Percentiles rank a stretch among this genome's conserved stretches.
phyloP scores from a whole-genome alignment of 2,329 filamentous ascomycete genomes.

The Apiospora malaysiana region DNA sequence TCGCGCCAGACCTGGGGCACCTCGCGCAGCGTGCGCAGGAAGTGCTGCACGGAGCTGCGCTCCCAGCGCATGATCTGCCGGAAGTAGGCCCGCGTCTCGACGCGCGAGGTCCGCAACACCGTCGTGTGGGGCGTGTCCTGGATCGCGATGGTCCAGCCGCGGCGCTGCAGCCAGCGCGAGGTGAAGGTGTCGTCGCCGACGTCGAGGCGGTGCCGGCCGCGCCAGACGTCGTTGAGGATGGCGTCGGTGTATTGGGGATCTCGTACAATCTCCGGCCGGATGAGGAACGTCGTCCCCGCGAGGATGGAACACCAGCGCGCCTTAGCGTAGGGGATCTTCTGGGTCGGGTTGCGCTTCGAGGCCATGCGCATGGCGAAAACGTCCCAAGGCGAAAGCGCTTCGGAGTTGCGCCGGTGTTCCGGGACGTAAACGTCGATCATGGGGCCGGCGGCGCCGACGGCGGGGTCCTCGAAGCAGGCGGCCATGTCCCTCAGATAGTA shows the following conservation, averaged over 20 bases:
- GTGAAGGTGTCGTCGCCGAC: slow-evolving; percentile 26
- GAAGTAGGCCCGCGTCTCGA: slow-evolving; percentile 6
- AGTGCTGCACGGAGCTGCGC: slow-evolving; percentile 21
- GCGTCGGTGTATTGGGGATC: slow-evolving; percentile 19
- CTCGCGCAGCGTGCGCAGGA: slow-evolving; percentile 3
- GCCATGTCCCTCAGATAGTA: slow-evolving; percentile 21
- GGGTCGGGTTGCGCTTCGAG: slow-evolving; percentile 10
- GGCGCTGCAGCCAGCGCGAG: slow-evolving; percentile 24
- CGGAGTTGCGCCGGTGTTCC: slow-evolving; percentile 4
- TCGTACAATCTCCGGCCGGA: slow-evolving; percentile 22
- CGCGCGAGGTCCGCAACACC: slow-evolving; percentile 21
- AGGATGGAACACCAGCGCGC: slow-evolving; percentile 20
- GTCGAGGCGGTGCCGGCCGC: slow-evolving; percentile 19
- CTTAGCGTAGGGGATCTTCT: slow-evolving; percentile 8
- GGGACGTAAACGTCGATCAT: slow-evolving; percentile 22
- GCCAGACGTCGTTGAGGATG: slow-evolving; percentile 22
- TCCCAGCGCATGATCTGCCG: slow-evolving; percentile 26
- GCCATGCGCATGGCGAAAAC: slow-evolving; percentile 19
- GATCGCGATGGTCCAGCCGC: slow-evolving; percentile 23
- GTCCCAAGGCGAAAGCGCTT: slow-evolving; percentile 23
- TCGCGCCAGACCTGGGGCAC: slow-evolving; percentile 21
- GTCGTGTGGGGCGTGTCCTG: slow-evolving; percentile 22
- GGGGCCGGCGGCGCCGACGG: slow-evolving; percentile 20
- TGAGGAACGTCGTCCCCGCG: slow-evolving; percentile 11
- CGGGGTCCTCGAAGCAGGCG: slow-evolving; percentile 25